Evolutionary conservation across 148 eudicot genomes (phyloP).

Genomic region (Rheum nobile): DNA sequence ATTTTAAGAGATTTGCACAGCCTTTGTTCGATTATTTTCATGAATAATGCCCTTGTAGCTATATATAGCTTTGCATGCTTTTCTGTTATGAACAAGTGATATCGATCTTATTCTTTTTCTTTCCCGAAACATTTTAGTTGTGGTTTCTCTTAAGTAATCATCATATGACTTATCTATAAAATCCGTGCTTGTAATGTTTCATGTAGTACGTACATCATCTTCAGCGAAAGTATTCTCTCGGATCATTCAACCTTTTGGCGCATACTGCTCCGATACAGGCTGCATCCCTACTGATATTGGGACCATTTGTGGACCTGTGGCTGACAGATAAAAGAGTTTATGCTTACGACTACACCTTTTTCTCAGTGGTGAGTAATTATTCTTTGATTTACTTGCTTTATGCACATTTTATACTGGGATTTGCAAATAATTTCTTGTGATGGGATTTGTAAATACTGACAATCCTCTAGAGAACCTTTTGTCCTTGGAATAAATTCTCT

Average conservation of each 20-base stretch:
- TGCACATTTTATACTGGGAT: neutral
- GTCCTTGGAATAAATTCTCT: neutral
- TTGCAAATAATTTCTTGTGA: neutral
- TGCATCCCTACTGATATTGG: slow-evolving; percentile 30
- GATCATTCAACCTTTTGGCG: slow-evolving; percentile 37
- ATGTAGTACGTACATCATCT: slow-evolving; percentile 43
- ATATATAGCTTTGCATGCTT: too few relatives aligned
- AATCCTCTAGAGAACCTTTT: too few relatives aligned
- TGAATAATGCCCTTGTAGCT: too few relatives aligned
- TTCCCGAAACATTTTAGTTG: neutral
- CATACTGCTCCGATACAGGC: slow-evolving; percentile 43
- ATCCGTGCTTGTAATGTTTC: neutral
- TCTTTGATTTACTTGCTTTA: neutral
- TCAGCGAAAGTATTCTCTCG: slow-evolving; percentile 32
- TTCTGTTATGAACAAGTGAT: too few relatives aligned
- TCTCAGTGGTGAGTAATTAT: slow-evolving; percentile 23
- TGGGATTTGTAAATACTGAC: neutral
- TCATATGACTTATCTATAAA: neutral
- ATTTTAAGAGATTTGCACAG: neutral
- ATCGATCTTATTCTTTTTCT: too few relatives aligned
- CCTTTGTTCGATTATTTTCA: neutral
- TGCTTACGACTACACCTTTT: slow-evolving; percentile 21
- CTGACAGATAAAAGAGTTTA: slow-evolving; percentile 26
- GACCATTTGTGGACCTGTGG: slow-evolving; percentile 35
- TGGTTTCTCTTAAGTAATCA: neutral